phyloP scores from a whole-genome alignment of 805 yeast genomes.

The Ogataea sp. region DNA sequence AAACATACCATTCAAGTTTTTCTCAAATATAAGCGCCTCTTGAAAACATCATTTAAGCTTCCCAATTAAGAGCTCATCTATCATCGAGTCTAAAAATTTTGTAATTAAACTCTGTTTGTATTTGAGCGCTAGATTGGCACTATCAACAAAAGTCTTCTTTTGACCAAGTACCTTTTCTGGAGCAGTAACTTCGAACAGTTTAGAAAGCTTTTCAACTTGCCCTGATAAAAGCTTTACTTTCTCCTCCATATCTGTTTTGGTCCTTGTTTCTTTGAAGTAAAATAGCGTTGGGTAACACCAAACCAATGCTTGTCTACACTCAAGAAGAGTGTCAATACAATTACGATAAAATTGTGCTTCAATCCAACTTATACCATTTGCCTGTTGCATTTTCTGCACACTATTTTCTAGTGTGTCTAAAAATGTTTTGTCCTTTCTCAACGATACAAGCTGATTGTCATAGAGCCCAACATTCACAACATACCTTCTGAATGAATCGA shows the following conservation, averaged over 20 bases:
- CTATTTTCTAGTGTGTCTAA: slow-evolving; percentile 54
- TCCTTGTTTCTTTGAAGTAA: slow-evolving; percentile 35
- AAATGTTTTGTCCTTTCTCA: slow-evolving; percentile 60
- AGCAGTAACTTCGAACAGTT: slow-evolving; percentile 24
- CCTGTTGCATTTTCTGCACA: slow-evolving; percentile 59
- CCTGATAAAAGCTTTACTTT: slow-evolving; percentile 15
- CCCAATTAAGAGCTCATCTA: background rate
- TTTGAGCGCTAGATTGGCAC: background rate
- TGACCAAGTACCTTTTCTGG: slow-evolving; percentile 18
- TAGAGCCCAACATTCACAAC: slow-evolving; percentile 70
- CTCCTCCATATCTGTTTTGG: slow-evolving; percentile 52
- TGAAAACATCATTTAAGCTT: too few species aligned
- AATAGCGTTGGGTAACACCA: slow-evolving; percentile 88
- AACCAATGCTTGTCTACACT: slow-evolving; percentile 69
- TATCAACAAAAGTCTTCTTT: slow-evolving; percentile 16
- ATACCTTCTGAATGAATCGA: slow-evolving; percentile 52
- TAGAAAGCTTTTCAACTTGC: slow-evolving; percentile 24
- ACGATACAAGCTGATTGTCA: slow-evolving; percentile 68
- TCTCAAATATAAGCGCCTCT: too few species aligned
- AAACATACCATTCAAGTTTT: too few species aligned
- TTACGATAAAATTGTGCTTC: slow-evolving; percentile 81
- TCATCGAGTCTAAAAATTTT: background rate
- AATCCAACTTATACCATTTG: slow-evolving; percentile 67
- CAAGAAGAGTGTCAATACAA: slow-evolving; percentile 53
- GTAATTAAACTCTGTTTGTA: background rate